phyloP scores from a whole-genome alignment of 2,329 filamentous ascomycete genomes.

The Drechslerella coelobrocha region DNA sequence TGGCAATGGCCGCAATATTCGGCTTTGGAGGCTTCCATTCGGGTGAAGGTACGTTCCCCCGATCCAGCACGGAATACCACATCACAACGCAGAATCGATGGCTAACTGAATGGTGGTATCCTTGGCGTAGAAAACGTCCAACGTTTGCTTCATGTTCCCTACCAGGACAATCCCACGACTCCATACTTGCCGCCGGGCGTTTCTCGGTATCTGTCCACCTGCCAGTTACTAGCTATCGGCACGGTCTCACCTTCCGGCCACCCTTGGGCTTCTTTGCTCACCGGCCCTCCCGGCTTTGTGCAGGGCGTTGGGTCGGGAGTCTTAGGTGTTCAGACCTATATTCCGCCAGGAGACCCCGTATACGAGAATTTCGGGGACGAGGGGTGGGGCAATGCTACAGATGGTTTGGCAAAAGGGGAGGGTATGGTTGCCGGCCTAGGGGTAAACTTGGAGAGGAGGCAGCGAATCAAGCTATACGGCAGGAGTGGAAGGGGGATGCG shows the following conservation, averaged over 20 bases:
- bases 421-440: conserved; percentile 69
- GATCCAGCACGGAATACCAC: too few relatives aligned
- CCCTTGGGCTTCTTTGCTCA: conserved; percentile 81
- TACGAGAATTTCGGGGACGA: conserved; percentile 67
- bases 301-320: conserved; percentile 68
- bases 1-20: not conserved
- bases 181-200: conserved; percentile 69
- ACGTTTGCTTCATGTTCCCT: conserved; percentile 66
- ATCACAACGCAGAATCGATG: too few relatives aligned
- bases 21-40: not conserved
- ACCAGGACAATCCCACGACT: conserved; percentile 70
- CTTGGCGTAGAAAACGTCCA: conserved; percentile 65
- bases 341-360: conserved; percentile 74
- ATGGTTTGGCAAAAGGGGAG: conserved; percentile 56
- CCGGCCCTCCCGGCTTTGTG: conserved; percentile 74
- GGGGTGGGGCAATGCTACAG: conserved; percentile 59
- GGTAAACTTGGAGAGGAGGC: conserved; percentile 71
- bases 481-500: conserved; percentile 69
- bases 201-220: conserved; percentile 67
- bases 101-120: conserved; percentile 20
- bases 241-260: conserved; percentile 70
- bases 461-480: conserved; percentile 76
- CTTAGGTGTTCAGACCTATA: conserved; percentile 69
- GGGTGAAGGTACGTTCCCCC: not conserved
- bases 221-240: conserved; percentile 75